Conservation (phyloP, 208 protist genomes). For the Trypanosoma brucei region DNA sequence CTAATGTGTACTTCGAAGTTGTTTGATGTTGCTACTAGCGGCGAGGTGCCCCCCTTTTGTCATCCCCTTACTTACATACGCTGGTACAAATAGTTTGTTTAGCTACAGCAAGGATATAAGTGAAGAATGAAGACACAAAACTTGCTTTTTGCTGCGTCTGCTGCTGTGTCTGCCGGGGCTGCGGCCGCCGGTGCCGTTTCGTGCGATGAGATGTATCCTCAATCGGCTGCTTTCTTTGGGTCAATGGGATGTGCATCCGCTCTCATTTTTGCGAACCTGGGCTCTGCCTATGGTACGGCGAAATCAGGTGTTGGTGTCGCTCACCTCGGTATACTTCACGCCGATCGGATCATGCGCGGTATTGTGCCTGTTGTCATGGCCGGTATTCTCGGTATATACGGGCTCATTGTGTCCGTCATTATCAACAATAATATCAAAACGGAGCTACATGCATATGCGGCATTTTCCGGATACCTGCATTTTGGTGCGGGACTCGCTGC, state of each 20-base stretch:
- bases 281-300: slow-evolving; percentile 97
- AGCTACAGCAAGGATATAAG: background rate
- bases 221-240: slow-evolving; percentile 94
- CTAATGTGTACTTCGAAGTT: background rate
- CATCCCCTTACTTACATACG: slow-evolving; percentile 7
- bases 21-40: background rate
- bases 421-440: slow-evolving; percentile 89
- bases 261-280: slow-evolving; percentile 92
- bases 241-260: slow-evolving; percentile 93
- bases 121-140: slow-evolving; percentile 15
- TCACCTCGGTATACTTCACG: slow-evolving; percentile 95
- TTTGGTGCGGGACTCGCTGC: slow-evolving; percentile 91
- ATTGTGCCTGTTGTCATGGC: slow-evolving; percentile 92
- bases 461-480: slow-evolving; percentile 79
- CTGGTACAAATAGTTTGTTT: slow-evolving; percentile 4
- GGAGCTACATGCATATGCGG: slow-evolving; percentile 59
- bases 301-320: slow-evolving; percentile 97
- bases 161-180: slow-evolving; percentile 10
- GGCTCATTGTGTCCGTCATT: slow-evolving; percentile 98
- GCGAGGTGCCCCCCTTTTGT: no score
- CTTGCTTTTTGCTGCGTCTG: slow-evolving; percentile 4
- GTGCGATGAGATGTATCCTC: slow-evolving; percentile 72
- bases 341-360: slow-evolving; percentile 93
- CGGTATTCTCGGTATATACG: slow-evolving; percentile 99
- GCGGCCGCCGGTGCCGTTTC: slow-evolving; percentile 39